Conservation (phyloP, 140 eudicot genomes). For the Ambrosia hybrid region DNA sequence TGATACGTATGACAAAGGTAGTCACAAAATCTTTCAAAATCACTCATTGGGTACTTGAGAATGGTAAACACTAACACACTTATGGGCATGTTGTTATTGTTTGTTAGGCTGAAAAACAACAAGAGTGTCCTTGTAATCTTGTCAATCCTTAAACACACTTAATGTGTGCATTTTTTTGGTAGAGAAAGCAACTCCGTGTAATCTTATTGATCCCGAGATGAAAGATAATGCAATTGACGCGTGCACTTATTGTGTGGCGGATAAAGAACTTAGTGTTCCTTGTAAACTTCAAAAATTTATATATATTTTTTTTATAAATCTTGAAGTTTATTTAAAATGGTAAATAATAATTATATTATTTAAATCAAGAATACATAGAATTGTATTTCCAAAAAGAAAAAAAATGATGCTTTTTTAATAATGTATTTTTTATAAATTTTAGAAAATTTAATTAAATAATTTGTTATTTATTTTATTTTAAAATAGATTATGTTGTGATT, state of each 20-base stretch:
- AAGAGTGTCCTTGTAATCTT: constrained; percentile 20
- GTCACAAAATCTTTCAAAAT: neutral
- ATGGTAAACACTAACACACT: constrained; percentile 2
- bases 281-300: too few relatives aligned
- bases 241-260: constrained; percentile 8
- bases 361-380: too few relatives aligned
- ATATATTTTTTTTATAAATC: too few relatives aligned
- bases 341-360: too few relatives aligned
- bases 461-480: too few relatives aligned
- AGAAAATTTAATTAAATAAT: too few relatives aligned
- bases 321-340: too few relatives aligned
- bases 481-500: too few relatives aligned
- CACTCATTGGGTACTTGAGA: neutral
- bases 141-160: constrained; percentile 12
- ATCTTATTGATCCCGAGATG: constrained; percentile 12
- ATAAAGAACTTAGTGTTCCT: too few relatives aligned
- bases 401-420: too few relatives aligned
- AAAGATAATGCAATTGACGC: constrained; percentile 15
- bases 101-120: constrained; percentile 16
- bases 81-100: constrained; percentile 9
- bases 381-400: too few relatives aligned
- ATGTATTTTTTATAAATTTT: too few relatives aligned
- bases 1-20: neutral
- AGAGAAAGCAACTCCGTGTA: constrained; percentile 8
- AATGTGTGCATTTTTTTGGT: constrained; percentile 11